Conservation (phyloP, 495 filamentous ascomycete genomes). For the Neurospora sublineolata region DNA sequence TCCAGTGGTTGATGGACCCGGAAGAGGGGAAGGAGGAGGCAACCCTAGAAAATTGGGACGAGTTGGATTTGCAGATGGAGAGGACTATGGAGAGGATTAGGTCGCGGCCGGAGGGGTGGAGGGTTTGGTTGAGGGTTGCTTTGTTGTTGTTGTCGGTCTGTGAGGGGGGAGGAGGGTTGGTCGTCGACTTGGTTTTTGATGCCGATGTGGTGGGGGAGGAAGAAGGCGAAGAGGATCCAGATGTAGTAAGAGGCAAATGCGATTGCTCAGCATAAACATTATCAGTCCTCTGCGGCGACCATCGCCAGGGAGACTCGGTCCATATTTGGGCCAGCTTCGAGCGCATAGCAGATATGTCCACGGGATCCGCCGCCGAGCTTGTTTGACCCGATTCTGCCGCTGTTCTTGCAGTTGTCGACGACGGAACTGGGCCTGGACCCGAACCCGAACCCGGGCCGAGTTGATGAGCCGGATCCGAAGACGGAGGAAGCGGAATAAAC, state of each 20-base stretch:
- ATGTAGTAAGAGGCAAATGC: conserved; percentile 38
- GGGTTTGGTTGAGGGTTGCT: conserved; percentile 2
- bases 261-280: conserved; percentile 40
- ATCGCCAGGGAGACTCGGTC: conserved; percentile 42
- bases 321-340: conserved; percentile 25
- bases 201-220: neutral
- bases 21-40: conserved; percentile 50
- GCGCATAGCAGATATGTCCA: conserved; percentile 22
- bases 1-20: conserved; percentile 46
- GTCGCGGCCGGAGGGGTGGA: conserved; percentile 41
- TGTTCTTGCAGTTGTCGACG: neutral
- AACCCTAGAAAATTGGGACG: conserved; percentile 31
- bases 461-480: neutral
- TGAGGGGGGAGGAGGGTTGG: neutral
- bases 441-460: neutral
- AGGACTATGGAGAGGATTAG: conserved; percentile 48
- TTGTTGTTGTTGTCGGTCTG: neutral
- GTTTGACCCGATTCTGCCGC: neutral
- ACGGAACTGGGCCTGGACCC: neutral
- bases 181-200: neutral
- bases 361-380: conserved; percentile 18
- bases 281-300: conserved; percentile 40
- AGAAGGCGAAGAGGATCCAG: neutral
- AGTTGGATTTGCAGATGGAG: conserved; percentile 33
- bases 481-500: neutral